These are phyloP conservation scores for Lactarius deliciosus DNA, from an alignment of 768 basidiomycete genomes.

Conservation along the genomic window DNA sequence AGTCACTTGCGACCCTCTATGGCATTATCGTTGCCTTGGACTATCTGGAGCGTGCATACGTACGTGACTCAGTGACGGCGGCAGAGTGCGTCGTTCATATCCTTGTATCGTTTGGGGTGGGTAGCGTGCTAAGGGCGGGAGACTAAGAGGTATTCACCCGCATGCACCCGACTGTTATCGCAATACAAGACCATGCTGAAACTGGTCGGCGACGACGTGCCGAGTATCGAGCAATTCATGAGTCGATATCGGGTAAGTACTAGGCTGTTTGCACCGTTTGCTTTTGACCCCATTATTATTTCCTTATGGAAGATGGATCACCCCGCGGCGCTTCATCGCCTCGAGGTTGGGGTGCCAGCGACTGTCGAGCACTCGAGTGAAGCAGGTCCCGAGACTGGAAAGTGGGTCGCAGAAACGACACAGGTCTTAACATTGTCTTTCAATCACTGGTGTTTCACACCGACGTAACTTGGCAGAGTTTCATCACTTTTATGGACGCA, in stretches of 20 bases:
- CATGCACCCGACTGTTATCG: slow-evolving; percentile 89
- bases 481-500: slow-evolving; percentile 99
- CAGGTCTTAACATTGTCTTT: slow-evolving; percentile 53
- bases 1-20: slow-evolving; percentile 85
- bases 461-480: slow-evolving; percentile 58
- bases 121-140: slow-evolving; percentile 37
- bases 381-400: slow-evolving; percentile 88
- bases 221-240: slow-evolving; percentile 90
- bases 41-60: slow-evolving; percentile 93
- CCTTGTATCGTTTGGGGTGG: neutral
- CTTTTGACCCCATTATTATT: neutral
- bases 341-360: slow-evolving; percentile 92
- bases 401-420: slow-evolving; percentile 98
- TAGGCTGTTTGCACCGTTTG: neutral
- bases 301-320: slow-evolving; percentile 72
- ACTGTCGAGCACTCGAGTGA: slow-evolving; percentile 95
- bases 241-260: slow-evolving; percentile 59
- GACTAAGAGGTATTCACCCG: slow-evolving; percentile 86
- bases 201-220: slow-evolving; percentile 87
- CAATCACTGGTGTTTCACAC: neutral
- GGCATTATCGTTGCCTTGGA: slow-evolving; percentile 90
- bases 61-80: slow-evolving; percentile 87
- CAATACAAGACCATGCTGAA: slow-evolving; percentile 98
- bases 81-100: slow-evolving; percentile 67
- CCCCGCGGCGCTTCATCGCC: slow-evolving; percentile 86